A percentile compares a stretch with the other conserved stretches of the same genome.
These are phyloP conservation scores for Mitragyna speciosa DNA, from an alignment of 257 asterid species.

Conservation along the genomic window DNA sequence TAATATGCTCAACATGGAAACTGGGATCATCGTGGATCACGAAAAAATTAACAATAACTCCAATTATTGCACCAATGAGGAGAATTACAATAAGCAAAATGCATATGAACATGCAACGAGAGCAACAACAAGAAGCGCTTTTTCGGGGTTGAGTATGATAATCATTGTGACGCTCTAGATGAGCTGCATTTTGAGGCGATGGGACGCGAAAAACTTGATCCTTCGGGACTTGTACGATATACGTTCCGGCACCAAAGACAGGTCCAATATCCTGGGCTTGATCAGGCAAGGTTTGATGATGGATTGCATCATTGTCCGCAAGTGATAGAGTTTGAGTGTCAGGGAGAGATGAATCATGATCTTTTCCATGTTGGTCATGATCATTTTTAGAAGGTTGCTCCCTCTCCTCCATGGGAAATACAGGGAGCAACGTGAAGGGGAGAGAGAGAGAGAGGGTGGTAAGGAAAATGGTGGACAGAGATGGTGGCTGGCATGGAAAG, in stretches of 20 bases:
- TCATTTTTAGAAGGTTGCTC: background rate
- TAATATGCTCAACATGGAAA: slow-evolving; percentile 5
- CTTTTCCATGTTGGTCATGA: background rate
- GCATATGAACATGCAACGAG: background rate
- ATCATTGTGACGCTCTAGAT: too few species aligned
- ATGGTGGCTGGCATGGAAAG: slow-evolving; percentile 11
- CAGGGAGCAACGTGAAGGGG: background rate
- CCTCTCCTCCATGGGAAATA: slow-evolving; percentile 19
- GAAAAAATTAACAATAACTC: background rate
- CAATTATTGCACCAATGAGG: background rate
- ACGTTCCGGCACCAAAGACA: slow-evolving; percentile 24
- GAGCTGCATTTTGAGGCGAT: slow-evolving; percentile 33
- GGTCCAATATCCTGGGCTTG: background rate
- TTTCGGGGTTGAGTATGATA: too few species aligned
- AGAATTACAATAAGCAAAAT: background rate
- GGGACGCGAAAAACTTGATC: slow-evolving; percentile 49
- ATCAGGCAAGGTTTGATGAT: background rate
- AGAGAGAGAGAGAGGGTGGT: background rate
- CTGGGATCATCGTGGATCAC: background rate
- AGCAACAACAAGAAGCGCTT: slow-evolving; percentile 6
- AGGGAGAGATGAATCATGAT: background rate
- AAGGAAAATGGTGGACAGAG: background rate
- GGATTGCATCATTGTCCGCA: background rate
- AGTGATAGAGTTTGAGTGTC: background rate
- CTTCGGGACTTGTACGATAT: slow-evolving; percentile 43